Conservation (phyloP, 495 filamentous ascomycete species). For the Trichoderma asperelloides region DNA sequence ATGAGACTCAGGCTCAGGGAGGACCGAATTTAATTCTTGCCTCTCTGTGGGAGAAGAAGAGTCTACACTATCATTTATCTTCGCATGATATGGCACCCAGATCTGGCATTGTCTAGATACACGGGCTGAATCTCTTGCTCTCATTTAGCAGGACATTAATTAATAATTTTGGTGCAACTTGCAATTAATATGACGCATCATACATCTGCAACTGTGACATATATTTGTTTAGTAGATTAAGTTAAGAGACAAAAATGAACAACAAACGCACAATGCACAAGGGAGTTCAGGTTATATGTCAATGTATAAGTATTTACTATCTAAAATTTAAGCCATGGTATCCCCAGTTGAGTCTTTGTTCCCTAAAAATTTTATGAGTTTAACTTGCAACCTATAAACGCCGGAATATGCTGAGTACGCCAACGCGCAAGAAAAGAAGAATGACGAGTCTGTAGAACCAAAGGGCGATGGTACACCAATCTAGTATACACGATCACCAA, state of each 20-base stretch:
- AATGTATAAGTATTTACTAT: neutral
- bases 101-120: neutral
- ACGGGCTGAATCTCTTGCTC: neutral
- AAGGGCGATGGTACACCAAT: neutral
- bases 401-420: neutral
- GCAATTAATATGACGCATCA: neutral
- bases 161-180: neutral
- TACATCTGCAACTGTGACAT: neutral
- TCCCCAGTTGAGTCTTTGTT: neutral
- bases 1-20: neutral
- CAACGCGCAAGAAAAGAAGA: neutral
- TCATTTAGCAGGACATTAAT: neutral
- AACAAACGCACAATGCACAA: too few species aligned
- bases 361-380: neutral
- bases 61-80: neutral
- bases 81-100: neutral
- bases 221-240: too few species aligned
- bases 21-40: neutral
- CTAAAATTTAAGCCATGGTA: neutral
- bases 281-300: neutral
- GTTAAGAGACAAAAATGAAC: too few species aligned
- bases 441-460: neutral
- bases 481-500: constrained; percentile 52
- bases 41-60: neutral
- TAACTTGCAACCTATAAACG: neutral